Percentiles rank a stretch among this genome's conserved stretches.
phyloP scores from a whole-genome alignment of 345 rosid species.

The Alliaria petiolata region DNA sequence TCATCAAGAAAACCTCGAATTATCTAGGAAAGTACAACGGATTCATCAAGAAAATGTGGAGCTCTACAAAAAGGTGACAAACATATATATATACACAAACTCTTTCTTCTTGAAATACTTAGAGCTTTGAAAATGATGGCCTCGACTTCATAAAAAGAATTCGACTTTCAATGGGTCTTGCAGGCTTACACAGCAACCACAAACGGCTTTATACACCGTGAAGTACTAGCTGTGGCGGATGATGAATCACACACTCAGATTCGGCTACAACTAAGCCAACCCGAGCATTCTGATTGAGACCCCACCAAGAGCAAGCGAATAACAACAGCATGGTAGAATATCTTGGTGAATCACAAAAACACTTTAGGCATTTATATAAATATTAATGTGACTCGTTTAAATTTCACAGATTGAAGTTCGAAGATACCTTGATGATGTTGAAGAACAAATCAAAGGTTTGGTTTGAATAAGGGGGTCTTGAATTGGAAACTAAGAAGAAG shows the following conservation, averaged over 20 bases:
- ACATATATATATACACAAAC: background rate
- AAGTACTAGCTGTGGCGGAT: constrained; percentile 13
- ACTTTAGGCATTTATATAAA: no score
- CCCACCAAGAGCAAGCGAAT: constrained; percentile 33
- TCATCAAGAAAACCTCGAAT: constrained; percentile 57
- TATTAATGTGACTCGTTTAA: no score
- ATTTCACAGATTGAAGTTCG: constrained; percentile 17
- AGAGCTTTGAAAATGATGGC: no score
- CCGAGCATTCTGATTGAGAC: constrained; percentile 34
- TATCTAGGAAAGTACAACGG: constrained; percentile 46
- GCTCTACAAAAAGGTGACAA: constrained; percentile 53
- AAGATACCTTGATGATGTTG: constrained; percentile 9
- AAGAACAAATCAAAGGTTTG: constrained; percentile 23
- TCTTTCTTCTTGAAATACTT: background rate
- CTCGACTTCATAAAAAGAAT: background rate
- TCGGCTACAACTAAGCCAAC: constrained; percentile 56
- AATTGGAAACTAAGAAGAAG: background rate
- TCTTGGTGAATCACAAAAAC: background rate
- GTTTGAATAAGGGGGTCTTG: constrained; percentile 11
- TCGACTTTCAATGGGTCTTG: background rate
- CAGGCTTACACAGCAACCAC: constrained; percentile 45
- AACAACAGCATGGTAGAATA: background rate
- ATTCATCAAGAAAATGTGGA: constrained; percentile 54
- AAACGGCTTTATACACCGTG: constrained; percentile 29
- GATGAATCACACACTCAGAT: constrained; percentile 36